phyloP scores from a whole-genome alignment of 257 asterid species.

The Eucommia ulmoides region DNA sequence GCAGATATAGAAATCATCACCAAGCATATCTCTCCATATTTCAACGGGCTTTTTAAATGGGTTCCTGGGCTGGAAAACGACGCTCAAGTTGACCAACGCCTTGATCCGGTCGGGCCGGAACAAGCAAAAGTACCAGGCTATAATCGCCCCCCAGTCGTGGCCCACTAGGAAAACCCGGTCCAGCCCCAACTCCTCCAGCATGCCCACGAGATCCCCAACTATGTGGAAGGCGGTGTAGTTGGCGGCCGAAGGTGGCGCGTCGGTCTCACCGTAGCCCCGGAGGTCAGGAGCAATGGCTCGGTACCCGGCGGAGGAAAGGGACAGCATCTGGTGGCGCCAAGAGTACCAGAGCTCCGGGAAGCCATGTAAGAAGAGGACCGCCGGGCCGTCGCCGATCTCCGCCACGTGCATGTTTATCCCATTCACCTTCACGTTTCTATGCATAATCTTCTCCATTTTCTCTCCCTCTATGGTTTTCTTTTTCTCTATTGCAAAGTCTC shows the following conservation, averaged over 20 bases:
- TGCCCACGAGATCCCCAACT: constrained; percentile 19
- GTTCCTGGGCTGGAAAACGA: constrained; percentile 9
- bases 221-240: constrained; percentile 12
- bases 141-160: constrained; percentile 15
- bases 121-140: constrained; percentile 19
- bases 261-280: neutral
- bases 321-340: neutral
- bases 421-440: neutral
- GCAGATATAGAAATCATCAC: constrained; percentile 18
- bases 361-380: neutral
- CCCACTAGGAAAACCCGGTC: constrained; percentile 18
- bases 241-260: neutral
- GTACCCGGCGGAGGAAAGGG: neutral
- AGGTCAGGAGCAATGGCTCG: neutral
- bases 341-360: neutral
- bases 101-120: constrained; percentile 21
- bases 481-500: neutral
- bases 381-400: neutral
- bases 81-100: constrained; percentile 20
- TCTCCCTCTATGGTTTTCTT: neutral
- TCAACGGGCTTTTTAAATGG: constrained; percentile 2
- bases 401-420: neutral
- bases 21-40: constrained; percentile 2
- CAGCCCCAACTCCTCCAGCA: constrained; percentile 9
- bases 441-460: neutral